These are phyloP conservation scores for Pseudozyma hubeiensis DNA, from an alignment of 1,284 basidiomycete species.

Conservation along the genomic window DNA sequence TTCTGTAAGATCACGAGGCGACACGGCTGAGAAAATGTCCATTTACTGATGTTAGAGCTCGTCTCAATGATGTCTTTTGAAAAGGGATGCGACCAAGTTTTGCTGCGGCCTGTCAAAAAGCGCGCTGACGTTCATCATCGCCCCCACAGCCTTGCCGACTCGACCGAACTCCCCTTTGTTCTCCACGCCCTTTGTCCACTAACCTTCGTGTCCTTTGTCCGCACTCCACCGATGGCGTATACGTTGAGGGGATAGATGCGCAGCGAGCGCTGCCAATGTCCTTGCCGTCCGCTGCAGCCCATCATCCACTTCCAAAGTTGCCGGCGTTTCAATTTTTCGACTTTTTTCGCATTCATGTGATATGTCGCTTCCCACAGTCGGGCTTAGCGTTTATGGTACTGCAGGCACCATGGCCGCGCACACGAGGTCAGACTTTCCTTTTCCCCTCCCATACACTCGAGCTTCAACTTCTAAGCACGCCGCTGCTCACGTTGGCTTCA, in stretches of 20 bases:
- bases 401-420: too few relatives aligned
- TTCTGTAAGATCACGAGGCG: too few relatives aligned
- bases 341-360: constrained; percentile 1
- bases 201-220: too few relatives aligned
- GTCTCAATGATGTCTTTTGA: too few relatives aligned
- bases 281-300: too few relatives aligned
- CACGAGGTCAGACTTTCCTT: neutral
- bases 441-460: neutral
- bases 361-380: constrained; percentile 16
- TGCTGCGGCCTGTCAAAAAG: neutral
- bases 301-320: neutral
- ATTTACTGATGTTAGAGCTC: too few relatives aligned
- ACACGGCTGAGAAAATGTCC: too few relatives aligned
- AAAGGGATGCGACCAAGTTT: too few relatives aligned
- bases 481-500: neutral
- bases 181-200: neutral
- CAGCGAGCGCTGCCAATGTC: too few relatives aligned
- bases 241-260: too few relatives aligned
- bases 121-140: neutral
- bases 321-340: neutral
- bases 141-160: neutral
- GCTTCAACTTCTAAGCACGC: constrained; percentile 6
- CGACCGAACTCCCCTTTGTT: neutral
- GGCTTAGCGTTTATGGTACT: neutral
- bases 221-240: too few relatives aligned